Evolutionary conservation across 208 protist genomes (phyloP).

Genomic region (Histomonas meleagridis): DNA sequence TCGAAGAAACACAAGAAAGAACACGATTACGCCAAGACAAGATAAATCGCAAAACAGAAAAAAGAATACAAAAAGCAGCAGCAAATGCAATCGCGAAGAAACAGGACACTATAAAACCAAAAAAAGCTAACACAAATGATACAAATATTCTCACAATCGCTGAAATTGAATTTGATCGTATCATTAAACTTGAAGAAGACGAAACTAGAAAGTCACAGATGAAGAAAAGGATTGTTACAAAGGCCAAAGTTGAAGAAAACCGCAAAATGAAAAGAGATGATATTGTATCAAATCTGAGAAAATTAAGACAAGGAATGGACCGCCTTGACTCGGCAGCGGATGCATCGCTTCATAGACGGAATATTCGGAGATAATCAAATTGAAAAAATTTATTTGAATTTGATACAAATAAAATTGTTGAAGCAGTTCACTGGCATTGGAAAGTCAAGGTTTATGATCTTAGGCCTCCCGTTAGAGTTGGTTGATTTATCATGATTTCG

Average conservation of each 20-base stretch:
- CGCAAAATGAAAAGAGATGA: background rate
- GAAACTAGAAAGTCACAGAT: background rate
- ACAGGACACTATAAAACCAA: background rate
- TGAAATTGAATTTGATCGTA: background rate
- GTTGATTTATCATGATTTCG: no score
- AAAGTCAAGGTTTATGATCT: no score
- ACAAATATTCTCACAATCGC: background rate
- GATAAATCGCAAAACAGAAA: background rate
- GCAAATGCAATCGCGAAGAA: background rate
- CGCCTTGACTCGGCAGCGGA: background rate
- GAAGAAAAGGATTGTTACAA: background rate
- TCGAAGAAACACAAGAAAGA: conserved; percentile 16
- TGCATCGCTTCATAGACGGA: background rate
- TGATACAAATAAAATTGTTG: no score
- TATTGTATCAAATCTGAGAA: background rate
- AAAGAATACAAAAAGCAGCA: background rate
- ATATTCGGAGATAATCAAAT: no score
- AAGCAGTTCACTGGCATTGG: no score
- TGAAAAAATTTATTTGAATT: no score
- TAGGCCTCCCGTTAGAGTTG: no score
- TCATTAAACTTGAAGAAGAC: background rate
- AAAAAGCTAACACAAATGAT: background rate
- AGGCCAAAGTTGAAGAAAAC: background rate
- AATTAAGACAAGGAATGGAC: background rate
- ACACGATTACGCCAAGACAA: background rate